A percentile compares a stretch with the other conserved stretches of the same genome.
Evolutionary conservation across 495 filamentous ascomycete genomes (phyloP).

Genomic region (Xylaria nigripes): DNA sequence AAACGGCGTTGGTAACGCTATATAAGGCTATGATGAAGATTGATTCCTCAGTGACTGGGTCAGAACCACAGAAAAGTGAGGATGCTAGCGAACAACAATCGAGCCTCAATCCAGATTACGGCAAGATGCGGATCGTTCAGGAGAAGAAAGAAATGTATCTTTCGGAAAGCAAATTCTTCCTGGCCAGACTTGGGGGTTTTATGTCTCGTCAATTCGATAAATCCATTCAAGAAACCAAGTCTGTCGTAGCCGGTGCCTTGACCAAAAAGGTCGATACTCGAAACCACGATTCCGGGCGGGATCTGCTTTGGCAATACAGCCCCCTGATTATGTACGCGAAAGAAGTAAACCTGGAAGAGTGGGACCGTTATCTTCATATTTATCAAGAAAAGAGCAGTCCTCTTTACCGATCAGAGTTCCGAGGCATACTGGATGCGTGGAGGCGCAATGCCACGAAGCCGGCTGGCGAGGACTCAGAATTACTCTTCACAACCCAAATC

Average conservation of each 20-base stretch:
- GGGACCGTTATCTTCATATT: conserved; percentile 66
- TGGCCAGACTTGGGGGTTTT: conserved; percentile 69
- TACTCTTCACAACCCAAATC: conserved; percentile 79
- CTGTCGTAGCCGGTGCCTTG: conserved; percentile 44
- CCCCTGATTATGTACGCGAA: conserved; percentile 77
- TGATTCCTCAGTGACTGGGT: conserved; percentile 63
- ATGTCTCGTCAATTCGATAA: conserved; percentile 73
- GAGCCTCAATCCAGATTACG: conserved; percentile 67
- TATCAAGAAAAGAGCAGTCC: conserved; percentile 70
- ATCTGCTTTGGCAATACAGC: conserved; percentile 71
- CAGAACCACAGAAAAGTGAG: conserved; percentile 42
- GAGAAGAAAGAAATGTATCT: conserved; percentile 87
- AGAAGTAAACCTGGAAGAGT: conserved; percentile 71
- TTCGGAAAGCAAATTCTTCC: conserved; percentile 59
- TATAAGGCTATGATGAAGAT: conserved; percentile 95
- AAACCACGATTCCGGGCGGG: conserved; percentile 45
- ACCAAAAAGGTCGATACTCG: conserved; percentile 46
- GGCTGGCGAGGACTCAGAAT: conserved; percentile 76
- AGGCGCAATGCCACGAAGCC: conserved; percentile 70
- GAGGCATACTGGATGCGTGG: conserved; percentile 72
- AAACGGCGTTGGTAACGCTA: conserved; percentile 65
- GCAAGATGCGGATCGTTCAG: conserved; percentile 84
- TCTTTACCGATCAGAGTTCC: conserved; percentile 75
- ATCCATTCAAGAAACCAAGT: conserved; percentile 55
- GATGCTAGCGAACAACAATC: conserved; percentile 41